A percentile compares a stretch with the other conserved stretches of the same genome.
phyloP scores from a whole-genome alignment of 805 yeast species.

The Kluyveromyces nonfermentans region DNA sequence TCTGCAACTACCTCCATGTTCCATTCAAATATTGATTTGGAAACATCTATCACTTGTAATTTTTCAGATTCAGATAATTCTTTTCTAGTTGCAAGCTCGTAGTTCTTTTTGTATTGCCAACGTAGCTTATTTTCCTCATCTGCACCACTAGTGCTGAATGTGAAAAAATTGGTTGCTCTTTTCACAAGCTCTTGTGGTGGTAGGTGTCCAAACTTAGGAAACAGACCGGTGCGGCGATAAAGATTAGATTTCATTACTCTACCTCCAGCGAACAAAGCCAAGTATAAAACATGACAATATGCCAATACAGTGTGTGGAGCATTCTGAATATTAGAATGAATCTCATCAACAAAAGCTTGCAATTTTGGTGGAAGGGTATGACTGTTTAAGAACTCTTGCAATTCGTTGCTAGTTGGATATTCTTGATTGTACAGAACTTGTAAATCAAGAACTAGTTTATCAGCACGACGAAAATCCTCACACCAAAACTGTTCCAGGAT shows the following conservation, averaged over 20 bases:
- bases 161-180: slow-evolving; percentile 57
- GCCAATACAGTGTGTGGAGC: slow-evolving; percentile 70
- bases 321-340: slow-evolving; percentile 40
- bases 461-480: slow-evolving; percentile 58
- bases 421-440: slow-evolving; percentile 54
- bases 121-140: slow-evolving; percentile 60
- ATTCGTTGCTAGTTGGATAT: slow-evolving; percentile 12
- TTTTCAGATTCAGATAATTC: slow-evolving; percentile 64
- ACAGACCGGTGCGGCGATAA: slow-evolving; percentile 56
- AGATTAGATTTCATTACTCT: slow-evolving; percentile 59
- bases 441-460: slow-evolving; percentile 50
- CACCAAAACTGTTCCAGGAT: slow-evolving; percentile 55
- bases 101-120: slow-evolving; percentile 59
- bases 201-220: slow-evolving; percentile 64
- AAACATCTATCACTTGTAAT: slow-evolving; percentile 56
- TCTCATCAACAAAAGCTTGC: slow-evolving; percentile 53
- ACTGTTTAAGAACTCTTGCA: slow-evolving; percentile 5
- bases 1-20: slow-evolving; percentile 54
- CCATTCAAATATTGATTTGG: slow-evolving; percentile 55
- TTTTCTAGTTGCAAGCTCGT: slow-evolving; percentile 67
- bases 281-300: slow-evolving; percentile 75
- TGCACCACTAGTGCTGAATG: slow-evolving; percentile 46
- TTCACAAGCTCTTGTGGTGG: slow-evolving; percentile 52
- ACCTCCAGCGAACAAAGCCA: slow-evolving; percentile 85
- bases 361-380: slow-evolving; percentile 42